Base-by-base conservation (phyloP, 495 filamentous ascomycete species). In the Choiromyces venosus region DNA sequence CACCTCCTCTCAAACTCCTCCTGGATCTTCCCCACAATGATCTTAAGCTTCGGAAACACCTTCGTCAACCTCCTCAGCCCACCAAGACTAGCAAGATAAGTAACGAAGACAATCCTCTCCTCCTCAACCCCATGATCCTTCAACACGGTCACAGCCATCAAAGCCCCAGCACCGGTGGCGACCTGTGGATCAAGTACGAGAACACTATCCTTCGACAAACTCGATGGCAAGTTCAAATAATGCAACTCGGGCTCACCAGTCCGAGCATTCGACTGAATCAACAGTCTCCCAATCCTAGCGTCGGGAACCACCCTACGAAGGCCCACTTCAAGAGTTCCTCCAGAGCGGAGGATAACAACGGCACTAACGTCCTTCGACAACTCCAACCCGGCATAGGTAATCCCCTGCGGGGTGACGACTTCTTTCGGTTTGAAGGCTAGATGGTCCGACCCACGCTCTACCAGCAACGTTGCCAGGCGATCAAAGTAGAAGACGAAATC, bases 401-500 rank as follows among this genome's bases (percentile, higher is more conserved):
- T 83, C 1, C 88, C 87, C 67, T 87, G 84, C 4, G 94, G 91
- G 0, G 95, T 98, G 56, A 86, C 82, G 71, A 97, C 86, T 9
- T 82, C 85, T 2, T 81, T 80, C 6, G 87, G 84, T 21, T 83
- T 82, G 82, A 93, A 97, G 44, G 85, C 85, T 46, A 80, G 78
- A 35, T 80, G 78, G 33, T 80, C 74, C 74, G 80, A 80, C 44
- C 85, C 93, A 89, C 88, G 88, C 82, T 97, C 93, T 38, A 99
- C 88, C 9, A 99, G 85, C n/a, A 97, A 83, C 1, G 89, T 88
- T 3, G 90, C 87, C 44, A 98, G 83, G 29, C 95, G 89, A 83
- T 99, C 92, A 78, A 97, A 97, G 82, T 97, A 97, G 82, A 97
- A 98, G 70, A 96, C 92, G 80, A 97, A 98, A 74, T 97, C 93